These are phyloP conservation scores for Sporothrix curviconia DNA, from an alignment of 2,329 filamentous ascomycete species.

Conservation along the genomic window DNA sequence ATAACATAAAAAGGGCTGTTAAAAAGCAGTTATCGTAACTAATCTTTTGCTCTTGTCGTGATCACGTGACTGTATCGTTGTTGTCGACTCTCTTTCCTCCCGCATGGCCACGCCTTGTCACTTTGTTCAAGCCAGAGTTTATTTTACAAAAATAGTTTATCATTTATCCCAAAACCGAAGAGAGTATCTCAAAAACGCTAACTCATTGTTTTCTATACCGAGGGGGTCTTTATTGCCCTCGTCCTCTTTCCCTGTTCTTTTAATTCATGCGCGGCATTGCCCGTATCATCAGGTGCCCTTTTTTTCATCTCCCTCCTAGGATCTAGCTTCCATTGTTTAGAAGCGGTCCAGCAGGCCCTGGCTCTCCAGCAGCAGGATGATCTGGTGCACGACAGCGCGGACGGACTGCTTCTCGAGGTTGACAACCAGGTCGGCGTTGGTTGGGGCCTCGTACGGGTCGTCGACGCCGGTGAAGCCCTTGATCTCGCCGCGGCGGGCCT, in stretches of 20 bases:
- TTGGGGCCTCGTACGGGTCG: slow-evolving; percentile 85
- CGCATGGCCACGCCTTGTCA: not conserved
- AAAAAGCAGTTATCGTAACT: no score
- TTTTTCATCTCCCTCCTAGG: not conserved
- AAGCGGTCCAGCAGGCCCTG: slow-evolving; percentile 75
- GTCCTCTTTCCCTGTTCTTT: not conserved
- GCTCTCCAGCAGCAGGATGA: slow-evolving; percentile 85
- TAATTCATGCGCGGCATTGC: no score
- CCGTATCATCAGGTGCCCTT: not conserved
- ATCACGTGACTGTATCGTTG: slow-evolving; percentile 2
- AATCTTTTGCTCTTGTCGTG: no score
- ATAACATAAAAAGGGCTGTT: no score
- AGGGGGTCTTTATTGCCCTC: not conserved
- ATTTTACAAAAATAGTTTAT: not conserved
- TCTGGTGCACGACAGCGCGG: slow-evolving; percentile 92
- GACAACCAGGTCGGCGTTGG: slow-evolving; percentile 76
- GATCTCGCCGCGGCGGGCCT: slow-evolving; percentile 81
- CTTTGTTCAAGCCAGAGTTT: not conserved
- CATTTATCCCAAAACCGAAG: not conserved
- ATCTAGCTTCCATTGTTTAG: slow-evolving; percentile 27
- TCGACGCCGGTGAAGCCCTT: slow-evolving; percentile 98
- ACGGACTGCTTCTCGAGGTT: slow-evolving; percentile 82
- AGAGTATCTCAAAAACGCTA: slow-evolving; percentile 1
- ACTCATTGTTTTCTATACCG: slow-evolving; percentile 1
- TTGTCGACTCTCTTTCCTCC: not conserved